A percentile compares a stretch with the other conserved stretches of the same genome.
phyloP scores from a whole-genome alignment of 768 basidiomycete species.

The Rhizopogon rudus region DNA sequence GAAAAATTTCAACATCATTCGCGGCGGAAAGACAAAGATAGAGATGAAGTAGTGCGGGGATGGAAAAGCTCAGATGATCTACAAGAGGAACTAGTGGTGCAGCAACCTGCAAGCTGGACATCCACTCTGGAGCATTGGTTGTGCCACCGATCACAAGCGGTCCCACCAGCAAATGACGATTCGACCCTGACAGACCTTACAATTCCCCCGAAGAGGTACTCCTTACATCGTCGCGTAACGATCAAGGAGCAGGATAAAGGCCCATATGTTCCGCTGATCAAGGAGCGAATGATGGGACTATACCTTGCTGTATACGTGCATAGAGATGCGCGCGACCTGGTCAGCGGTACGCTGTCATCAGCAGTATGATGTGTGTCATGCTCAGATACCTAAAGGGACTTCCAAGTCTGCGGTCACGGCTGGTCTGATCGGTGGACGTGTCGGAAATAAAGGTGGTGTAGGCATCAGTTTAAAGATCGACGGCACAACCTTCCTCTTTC shows the following conservation, averaged over 20 bases:
- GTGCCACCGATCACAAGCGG: slow-evolving; percentile 34
- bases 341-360: slow-evolving; percentile 43
- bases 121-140: slow-evolving; percentile 73
- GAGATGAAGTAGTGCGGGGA: slow-evolving; percentile 25
- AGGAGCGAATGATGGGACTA: slow-evolving; percentile 90
- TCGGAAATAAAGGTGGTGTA: slow-evolving; percentile 92
- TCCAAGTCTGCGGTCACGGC: slow-evolving; percentile 84
- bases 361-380: not conserved
- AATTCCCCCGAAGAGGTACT: slow-evolving; percentile 39
- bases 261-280: slow-evolving; percentile 80
- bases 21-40: slow-evolving; percentile 35
- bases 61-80: slow-evolving; percentile 34
- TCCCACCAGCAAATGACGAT: slow-evolving; percentile 11
- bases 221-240: slow-evolving; percentile 36
- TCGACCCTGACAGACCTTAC: slow-evolving; percentile 26
- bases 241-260: slow-evolving; percentile 49
- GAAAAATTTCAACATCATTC: slow-evolving; percentile 25
- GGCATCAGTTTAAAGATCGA: slow-evolving; percentile 85
- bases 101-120: slow-evolving; percentile 58
- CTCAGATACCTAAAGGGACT: slow-evolving; percentile 33
- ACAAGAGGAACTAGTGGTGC: slow-evolving; percentile 26
- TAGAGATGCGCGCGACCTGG: slow-evolving; percentile 58
- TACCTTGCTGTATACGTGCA: slow-evolving; percentile 76
- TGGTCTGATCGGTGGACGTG: slow-evolving; percentile 83
- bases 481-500: slow-evolving; percentile 79